Percentiles rank a stretch among this genome's conserved stretches.
Conservation (phyloP, 2,329 filamentous ascomycete genomes). For the Xylaria multiplex region DNA sequence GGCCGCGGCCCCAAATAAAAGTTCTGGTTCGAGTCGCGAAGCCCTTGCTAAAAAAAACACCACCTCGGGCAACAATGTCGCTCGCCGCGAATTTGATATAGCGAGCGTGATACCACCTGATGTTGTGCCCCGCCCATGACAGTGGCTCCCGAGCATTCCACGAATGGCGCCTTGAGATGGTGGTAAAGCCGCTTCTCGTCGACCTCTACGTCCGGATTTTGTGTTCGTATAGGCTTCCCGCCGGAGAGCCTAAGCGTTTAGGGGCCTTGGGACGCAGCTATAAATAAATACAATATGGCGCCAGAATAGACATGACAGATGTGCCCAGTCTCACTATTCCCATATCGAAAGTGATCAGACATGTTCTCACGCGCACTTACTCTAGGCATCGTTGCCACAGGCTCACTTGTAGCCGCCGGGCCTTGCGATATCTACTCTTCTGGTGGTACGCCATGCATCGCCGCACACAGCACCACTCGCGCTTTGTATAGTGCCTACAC, state of each 20-base stretch:
- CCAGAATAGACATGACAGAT: not conserved
- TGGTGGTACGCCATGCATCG: constrained; percentile 68
- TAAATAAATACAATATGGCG: constrained; percentile 21
- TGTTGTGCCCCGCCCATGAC: not conserved
- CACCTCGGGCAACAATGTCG: constrained; percentile 15
- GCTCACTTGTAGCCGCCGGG: constrained; percentile 52
- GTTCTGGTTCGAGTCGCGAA: not conserved
- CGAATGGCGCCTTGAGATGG: constrained; percentile 15
- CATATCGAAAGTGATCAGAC: constrained; percentile 12
- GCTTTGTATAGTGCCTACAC: constrained; percentile 66
- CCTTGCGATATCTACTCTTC: constrained; percentile 70
- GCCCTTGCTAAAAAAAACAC: not conserved
- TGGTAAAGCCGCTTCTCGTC: constrained; percentile 11
- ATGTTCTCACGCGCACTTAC: constrained; percentile 30
- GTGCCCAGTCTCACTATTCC: constrained; percentile 10
- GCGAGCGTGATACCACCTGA: constrained; percentile 12
- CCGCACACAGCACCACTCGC: constrained; percentile 71
- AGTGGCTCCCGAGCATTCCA: constrained; percentile 7
- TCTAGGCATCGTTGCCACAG: constrained; percentile 31
- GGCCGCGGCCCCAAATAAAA: constrained; percentile 6
- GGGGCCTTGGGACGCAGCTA: not conserved
- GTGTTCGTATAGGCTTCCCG: constrained; percentile 3
- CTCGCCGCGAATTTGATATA: constrained; percentile 4
- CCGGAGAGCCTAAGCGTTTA: not conserved
- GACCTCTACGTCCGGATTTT: not conserved